Evolutionary conservation across 73 alveolate genomes (phyloP).

Genomic region (Stentor coeruleus): DNA sequence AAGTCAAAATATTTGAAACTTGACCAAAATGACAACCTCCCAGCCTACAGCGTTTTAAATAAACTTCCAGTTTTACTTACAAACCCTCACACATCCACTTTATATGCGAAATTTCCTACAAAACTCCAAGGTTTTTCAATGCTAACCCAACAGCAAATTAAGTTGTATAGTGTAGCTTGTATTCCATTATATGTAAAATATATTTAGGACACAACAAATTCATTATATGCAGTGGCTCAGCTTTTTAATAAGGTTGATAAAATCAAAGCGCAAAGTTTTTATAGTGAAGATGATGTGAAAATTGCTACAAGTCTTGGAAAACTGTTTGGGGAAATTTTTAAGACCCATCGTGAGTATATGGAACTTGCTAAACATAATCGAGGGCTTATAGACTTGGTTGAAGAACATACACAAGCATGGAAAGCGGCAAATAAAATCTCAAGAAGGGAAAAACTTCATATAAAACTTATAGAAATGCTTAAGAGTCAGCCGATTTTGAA

Average conservation of each 20-base stretch:
- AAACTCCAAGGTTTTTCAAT: slow-evolving; percentile 1
- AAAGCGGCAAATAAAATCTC: not conserved
- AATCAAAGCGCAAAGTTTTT: not conserved
- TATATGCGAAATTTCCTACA: not conserved
- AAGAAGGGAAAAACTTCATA: not conserved
- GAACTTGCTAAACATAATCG: not conserved
- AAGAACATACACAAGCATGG: not conserved
- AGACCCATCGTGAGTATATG: not conserved
- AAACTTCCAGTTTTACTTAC: not conserved
- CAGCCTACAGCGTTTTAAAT: not conserved
- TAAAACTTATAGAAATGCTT: not conserved
- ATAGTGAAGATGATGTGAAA: not conserved
- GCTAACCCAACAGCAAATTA: not conserved
- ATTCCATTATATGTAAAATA: slow-evolving; percentile 15
- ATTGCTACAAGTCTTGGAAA: not conserved
- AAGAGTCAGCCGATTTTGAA: not conserved
- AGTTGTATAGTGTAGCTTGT: not conserved
- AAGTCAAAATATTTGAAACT: no score
- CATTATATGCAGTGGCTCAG: not conserved
- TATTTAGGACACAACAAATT: not conserved
- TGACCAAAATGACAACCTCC: not conserved
- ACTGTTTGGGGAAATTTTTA: not conserved
- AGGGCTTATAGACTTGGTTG: not conserved
- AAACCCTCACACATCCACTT: slow-evolving; percentile 19
- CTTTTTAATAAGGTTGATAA: slow-evolving; percentile 7